A percentile compares a stretch with the other conserved stretches of the same genome.
Conservation (phyloP, 805 yeast species). For the Kazachstania viticola region DNA sequence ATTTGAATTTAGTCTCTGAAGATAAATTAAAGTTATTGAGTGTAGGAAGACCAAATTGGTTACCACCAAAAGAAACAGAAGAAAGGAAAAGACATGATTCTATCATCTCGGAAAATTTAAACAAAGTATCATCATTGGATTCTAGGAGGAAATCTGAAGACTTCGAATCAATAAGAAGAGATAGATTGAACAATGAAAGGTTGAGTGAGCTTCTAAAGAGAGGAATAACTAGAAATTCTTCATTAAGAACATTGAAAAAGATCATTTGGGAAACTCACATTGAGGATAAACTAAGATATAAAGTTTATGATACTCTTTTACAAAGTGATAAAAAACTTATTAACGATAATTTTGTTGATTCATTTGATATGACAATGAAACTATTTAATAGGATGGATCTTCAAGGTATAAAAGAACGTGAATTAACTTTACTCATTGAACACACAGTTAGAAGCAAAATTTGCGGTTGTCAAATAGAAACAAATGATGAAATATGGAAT, state of each 20-base stretch:
- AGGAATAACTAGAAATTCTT: conserved; percentile 17
- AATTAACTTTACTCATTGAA: conserved; percentile 16
- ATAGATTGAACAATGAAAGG: neutral
- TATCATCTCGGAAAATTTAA: conserved; percentile 28
- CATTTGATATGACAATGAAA: conserved; percentile 28
- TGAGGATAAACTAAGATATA: conserved; percentile 8
- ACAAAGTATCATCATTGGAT: neutral
- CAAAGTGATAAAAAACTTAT: conserved; percentile 13
- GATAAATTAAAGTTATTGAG: conserved; percentile 44
- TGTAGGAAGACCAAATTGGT: conserved; percentile 55
- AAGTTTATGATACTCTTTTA: conserved; percentile 12
- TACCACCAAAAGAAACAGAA: conserved; percentile 47
- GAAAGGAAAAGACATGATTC: conserved; percentile 46
- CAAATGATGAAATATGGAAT: conserved; percentile 4
- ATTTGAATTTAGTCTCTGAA: conserved; percentile 43
- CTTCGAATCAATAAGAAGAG: neutral
- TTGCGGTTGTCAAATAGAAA: neutral
- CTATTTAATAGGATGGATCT: conserved; percentile 22
- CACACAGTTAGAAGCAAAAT: conserved; percentile 6
- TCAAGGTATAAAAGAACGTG: conserved; percentile 21
- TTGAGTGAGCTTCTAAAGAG: conserved; percentile 10
- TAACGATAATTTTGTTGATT: conserved; percentile 22
- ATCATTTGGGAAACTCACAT: conserved; percentile 21
- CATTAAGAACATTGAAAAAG: conserved; percentile 11
- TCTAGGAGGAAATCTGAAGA: neutral